Conservation (phyloP, 2,329 filamentous ascomycete genomes). For the Ophiostoma perfectum region DNA sequence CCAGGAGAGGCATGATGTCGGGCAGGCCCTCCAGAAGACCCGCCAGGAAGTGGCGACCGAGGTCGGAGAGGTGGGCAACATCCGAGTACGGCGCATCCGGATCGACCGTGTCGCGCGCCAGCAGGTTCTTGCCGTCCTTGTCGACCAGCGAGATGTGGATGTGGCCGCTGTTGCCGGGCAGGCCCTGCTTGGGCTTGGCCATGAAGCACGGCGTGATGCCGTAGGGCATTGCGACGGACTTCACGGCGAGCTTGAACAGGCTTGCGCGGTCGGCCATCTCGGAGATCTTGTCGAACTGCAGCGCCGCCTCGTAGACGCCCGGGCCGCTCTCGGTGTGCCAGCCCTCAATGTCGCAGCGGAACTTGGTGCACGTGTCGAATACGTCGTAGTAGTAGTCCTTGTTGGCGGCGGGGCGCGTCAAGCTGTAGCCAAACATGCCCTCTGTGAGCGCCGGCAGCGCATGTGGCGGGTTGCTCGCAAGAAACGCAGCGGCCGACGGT, state of each 20-base stretch:
- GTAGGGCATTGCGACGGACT: conserved; percentile 78
- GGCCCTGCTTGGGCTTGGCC: conserved; percentile 87
- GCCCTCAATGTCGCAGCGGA: conserved; percentile 78
- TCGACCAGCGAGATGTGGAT: conserved; percentile 90
- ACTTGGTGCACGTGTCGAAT: conserved; percentile 72
- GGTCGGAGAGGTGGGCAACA: conserved; percentile 72
- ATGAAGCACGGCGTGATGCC: conserved; percentile 97
- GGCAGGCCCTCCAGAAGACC: conserved; percentile 83
- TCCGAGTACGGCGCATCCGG: conserved; percentile 67
- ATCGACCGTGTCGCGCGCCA: conserved; percentile 68
- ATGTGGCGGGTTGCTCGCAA: conserved; percentile 65
- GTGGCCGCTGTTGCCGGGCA: conserved; percentile 93
- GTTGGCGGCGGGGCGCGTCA: conserved; percentile 82
- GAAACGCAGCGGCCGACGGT: conserved; percentile 64
- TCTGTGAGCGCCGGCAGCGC: conserved; percentile 76
- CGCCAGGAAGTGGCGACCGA: conserved; percentile 88
- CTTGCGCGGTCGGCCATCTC: conserved; percentile 89
- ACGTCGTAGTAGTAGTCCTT: conserved; percentile 88
- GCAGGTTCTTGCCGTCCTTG: conserved; percentile 77
- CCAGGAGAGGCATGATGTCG: conserved; percentile 91
- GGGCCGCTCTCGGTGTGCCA: conserved; percentile 96
- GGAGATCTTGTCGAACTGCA: conserved; percentile 82
- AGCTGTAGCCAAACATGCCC: conserved; percentile 93
- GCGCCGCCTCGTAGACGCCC: conserved; percentile 89
- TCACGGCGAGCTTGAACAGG: conserved; percentile 92